Evolutionary conservation across 345 rosid species (phyloP).

Genomic region (Dipteronia dyeriana): DNA sequence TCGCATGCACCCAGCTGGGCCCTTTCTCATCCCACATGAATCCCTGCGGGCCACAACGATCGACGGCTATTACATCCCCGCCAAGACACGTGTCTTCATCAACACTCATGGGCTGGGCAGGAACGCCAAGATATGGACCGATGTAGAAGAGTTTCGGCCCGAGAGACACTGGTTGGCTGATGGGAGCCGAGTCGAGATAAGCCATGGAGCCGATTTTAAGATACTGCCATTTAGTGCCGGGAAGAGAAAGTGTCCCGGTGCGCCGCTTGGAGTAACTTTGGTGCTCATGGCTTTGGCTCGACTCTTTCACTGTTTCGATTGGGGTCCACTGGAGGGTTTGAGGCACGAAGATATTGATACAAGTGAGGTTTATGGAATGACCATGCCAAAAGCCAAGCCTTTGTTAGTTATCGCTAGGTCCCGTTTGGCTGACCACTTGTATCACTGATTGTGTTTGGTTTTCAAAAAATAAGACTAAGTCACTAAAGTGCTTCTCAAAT

Average conservation of each 20-base stretch:
- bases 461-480: not conserved
- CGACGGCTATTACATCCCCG: conserved; percentile 75
- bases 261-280: conserved; percentile 83
- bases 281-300: conserved; percentile 88
- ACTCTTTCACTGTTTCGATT: conserved; percentile 82
- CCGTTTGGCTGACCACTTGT: conserved; percentile 53
- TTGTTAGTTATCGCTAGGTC: conserved; percentile 63
- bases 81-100: conserved; percentile 83
- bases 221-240: conserved; percentile 91
- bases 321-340: conserved; percentile 55
- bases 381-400: conserved; percentile 90
- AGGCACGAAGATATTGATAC: conserved; percentile 60
- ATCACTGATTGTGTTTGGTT: conserved; percentile 24
- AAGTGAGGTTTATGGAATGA: conserved; percentile 82
- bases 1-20: conserved; percentile 96
- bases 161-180: conserved; percentile 71
- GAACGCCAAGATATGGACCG: conserved; percentile 65
- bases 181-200: conserved; percentile 79
- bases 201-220: conserved; percentile 86
- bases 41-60: conserved; percentile 66
- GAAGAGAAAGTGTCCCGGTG: conserved; percentile 90
- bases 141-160: conserved; percentile 73
- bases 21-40: conserved; percentile 88
- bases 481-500: not conserved
- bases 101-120: conserved; percentile 91